These are phyloP conservation scores for Actinomortierella ambigua DNA, from an alignment of 371 early-diverging fungal genomes.

Conservation along the genomic window DNA sequence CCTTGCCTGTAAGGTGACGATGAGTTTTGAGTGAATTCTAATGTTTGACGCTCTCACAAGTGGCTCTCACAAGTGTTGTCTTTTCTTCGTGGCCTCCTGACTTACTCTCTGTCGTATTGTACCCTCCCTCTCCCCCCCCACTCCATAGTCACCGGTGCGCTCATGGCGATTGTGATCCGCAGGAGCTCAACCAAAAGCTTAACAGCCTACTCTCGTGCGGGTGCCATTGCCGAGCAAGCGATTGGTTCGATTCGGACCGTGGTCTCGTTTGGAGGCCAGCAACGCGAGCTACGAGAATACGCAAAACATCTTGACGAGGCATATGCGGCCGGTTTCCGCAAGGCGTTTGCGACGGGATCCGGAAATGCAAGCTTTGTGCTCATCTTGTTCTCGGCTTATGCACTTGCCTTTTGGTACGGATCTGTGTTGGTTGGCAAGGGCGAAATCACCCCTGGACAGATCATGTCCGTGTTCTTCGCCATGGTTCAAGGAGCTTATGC, in stretches of 20 bases:
- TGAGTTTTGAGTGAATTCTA: too few relatives aligned
- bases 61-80: neutral
- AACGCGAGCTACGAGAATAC: constrained; percentile 60
- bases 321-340: constrained; percentile 45
- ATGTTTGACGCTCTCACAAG: too few relatives aligned
- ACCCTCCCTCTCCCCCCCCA: neutral
- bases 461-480: constrained; percentile 62
- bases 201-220: constrained; percentile 64
- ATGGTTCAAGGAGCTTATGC: constrained; percentile 55
- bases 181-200: constrained; percentile 37
- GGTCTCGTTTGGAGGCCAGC: constrained; percentile 71
- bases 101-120: neutral
- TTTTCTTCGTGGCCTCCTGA: neutral
- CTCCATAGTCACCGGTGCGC: constrained; percentile 29
- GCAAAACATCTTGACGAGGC: constrained; percentile 49
- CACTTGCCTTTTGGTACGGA: constrained; percentile 71
- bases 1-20: constrained; percentile 20
- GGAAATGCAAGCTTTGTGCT: constrained; percentile 49
- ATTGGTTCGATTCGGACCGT: constrained; percentile 80
- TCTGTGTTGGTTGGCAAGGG: constrained; percentile 52
- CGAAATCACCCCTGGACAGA: constrained; percentile 36
- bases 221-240: constrained; percentile 77
- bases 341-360: constrained; percentile 47
- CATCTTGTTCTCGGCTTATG: constrained; percentile 51
- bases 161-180: constrained; percentile 56